Evolutionary conservation across 1,284 basidiomycete species (phyloP), one percentile per base, ranked within the genome.

Genomic region (Coriolopsis trogii): DNA sequence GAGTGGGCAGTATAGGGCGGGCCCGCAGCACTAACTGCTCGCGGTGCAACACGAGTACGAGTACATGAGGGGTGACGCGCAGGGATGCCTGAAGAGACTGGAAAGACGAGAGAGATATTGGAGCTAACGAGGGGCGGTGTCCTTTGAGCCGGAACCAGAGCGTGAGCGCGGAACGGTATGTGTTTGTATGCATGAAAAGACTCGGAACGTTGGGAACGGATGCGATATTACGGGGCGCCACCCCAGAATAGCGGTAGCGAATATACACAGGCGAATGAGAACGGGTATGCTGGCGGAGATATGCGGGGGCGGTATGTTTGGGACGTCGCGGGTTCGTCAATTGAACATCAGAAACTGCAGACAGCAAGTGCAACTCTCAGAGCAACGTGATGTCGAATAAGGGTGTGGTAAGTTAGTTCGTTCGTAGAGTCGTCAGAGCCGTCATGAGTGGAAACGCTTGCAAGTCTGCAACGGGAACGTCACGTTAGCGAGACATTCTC

Each of bases 121-220:
- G 6, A 23, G 41, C n/a, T 45, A 61, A 61, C 41, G 58, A 62
- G 53, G 49, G 60, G 53, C 58, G 60, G 60, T 61, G 55, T 61
- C 60, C 62, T 58, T 61, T 59, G 50, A 43, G 62, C 59, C 42
- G 59, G 54, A 58, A 58, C 62, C 60, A 60, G 59, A 59, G 60
- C 58, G 30, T 37, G 43, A 41, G 56, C 38, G 46, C 51, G 37
- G 40, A 38, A 44, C 46, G 51, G 43, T 25, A 43, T 42, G 40
- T 18, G 44, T 38, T 31, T 34, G 43, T 52, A 37, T 48, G 41
- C 47, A 43, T 29, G 29, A 49, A 29, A 15, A 40, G 34, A 39
- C 38, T 30, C 16, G 38, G 25, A 24, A 26, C 15, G 40, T 4
- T 13, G 44, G 26, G 24, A 28, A 16, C 24, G 15, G 36, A 42